Evolutionary conservation across 139 green algal genomes (phyloP).

Genomic region (Edaphochlamys debaryana): DNA sequence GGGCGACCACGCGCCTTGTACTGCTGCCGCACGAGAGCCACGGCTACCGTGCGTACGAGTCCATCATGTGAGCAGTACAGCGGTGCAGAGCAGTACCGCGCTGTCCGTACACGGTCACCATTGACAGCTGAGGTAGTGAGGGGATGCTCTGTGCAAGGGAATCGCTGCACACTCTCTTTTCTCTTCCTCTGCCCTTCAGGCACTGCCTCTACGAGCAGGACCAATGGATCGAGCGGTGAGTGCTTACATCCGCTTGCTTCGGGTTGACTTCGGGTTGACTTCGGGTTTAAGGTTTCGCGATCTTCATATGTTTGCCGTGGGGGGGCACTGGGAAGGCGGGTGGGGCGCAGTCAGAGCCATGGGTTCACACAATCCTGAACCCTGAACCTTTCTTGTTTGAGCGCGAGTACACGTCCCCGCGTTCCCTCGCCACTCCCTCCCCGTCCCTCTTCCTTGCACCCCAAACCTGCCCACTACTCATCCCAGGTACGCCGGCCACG

Average conservation of each 20-base stretch:
- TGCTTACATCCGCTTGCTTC: too few relatives aligned
- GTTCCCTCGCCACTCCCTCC: not conserved
- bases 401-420: too few relatives aligned
- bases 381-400: not conserved
- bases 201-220: conserved; percentile 88
- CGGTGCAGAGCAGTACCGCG: not conserved
- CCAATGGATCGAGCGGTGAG: conserved; percentile 72
- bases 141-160: conserved; percentile 53
- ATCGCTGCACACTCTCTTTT: too few relatives aligned
- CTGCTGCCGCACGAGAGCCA: conserved; percentile 96
- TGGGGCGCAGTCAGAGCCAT: too few relatives aligned
- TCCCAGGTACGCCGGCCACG: conserved; percentile 54
- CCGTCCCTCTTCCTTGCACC: not conserved
- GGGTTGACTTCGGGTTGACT: not conserved
- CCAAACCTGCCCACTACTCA: not conserved
- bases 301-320: not conserved
- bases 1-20: conserved; percentile 82
- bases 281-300: not conserved
- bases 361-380: not conserved
- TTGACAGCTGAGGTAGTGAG: conserved; percentile 58
- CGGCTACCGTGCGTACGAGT: conserved; percentile 81
- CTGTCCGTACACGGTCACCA: not conserved
- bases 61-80: conserved; percentile 53
- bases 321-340: too few relatives aligned
- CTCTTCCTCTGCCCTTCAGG: too few relatives aligned